These are phyloP conservation scores for Pythium rhizo-oryzae DNA, from an alignment of 352 stramenopile species.

Conservation along the genomic window DNA sequence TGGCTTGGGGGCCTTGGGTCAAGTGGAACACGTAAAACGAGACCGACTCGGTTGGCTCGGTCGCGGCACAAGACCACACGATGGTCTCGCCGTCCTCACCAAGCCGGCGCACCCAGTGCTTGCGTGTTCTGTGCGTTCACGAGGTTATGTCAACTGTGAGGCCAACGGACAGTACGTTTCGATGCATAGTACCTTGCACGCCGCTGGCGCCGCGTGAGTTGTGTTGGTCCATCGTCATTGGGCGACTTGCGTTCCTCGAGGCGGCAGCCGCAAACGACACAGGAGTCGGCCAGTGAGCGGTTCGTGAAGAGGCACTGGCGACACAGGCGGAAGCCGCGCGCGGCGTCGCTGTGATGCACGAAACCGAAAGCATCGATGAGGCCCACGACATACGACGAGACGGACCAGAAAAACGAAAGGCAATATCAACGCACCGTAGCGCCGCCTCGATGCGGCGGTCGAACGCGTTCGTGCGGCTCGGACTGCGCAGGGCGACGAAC, in stretches of 20 bases:
- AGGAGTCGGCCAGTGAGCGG: conserved; percentile 9
- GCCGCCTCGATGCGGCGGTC: conserved; percentile 25
- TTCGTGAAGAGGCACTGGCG: conserved; percentile 25
- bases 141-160: background rate
- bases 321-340: conserved; percentile 19
- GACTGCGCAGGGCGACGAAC: conserved; percentile 27
- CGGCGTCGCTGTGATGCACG: conserved; percentile 14
- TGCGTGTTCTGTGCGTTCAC: conserved; percentile 6
- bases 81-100: background rate
- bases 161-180: too few relatives aligned
- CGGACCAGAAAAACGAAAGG: too few relatives aligned
- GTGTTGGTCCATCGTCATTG: background rate
- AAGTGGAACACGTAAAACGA: background rate
- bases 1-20: background rate
- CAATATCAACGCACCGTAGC: conserved; percentile 17
- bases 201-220: conserved; percentile 20
- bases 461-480: conserved; percentile 26
- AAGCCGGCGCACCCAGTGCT: conserved; percentile 12
- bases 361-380: background rate
- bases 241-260: background rate
- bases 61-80: background rate
- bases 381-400: background rate
- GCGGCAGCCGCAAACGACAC: conserved; percentile 15
- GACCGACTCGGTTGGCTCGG: too few relatives aligned
- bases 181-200: conserved; percentile 6